A percentile compares a stretch with the other conserved stretches of the same genome.
These are phyloP conservation scores for Pascua sp. DNA, from an alignment of 1,284 basidiomycete species.

Conservation along the genomic window DNA sequence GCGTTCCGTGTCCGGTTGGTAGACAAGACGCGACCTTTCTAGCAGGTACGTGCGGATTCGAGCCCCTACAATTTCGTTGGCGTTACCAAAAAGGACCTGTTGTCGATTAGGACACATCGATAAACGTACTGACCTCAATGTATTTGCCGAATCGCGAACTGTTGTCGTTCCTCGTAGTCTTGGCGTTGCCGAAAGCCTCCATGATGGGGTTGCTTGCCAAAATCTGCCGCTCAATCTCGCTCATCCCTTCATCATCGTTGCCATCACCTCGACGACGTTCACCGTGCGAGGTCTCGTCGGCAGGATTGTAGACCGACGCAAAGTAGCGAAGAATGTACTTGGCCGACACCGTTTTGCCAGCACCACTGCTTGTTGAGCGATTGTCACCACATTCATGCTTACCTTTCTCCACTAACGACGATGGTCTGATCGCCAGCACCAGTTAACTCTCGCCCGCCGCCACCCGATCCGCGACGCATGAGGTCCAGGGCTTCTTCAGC, in stretches of 20 bases:
- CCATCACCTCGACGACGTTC: slow-evolving; percentile 23
- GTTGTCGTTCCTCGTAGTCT: slow-evolving; percentile 98
- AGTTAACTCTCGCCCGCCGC: slow-evolving; percentile 67
- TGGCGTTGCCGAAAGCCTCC: slow-evolving; percentile 98
- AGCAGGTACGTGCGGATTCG: slow-evolving; percentile 96
- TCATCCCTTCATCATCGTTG: slow-evolving; percentile 57
- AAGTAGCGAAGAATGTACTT: slow-evolving; percentile 99
- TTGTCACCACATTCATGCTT: slow-evolving; percentile 29
- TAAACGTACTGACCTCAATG: slow-evolving; percentile 70
- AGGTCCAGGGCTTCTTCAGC: slow-evolving; percentile 98
- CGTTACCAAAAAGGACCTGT: slow-evolving; percentile 92
- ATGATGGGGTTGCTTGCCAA: slow-evolving; percentile 98
- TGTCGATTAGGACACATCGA: not conserved
- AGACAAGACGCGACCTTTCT: slow-evolving; percentile 94
- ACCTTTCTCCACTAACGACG: slow-evolving; percentile 98
- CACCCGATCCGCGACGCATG: slow-evolving; percentile 60
- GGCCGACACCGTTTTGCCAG: slow-evolving; percentile 98
- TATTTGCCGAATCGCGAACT: slow-evolving; percentile 99
- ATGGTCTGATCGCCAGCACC: slow-evolving; percentile 82
- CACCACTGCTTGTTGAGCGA: slow-evolving; percentile 63
- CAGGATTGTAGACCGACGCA: slow-evolving; percentile 90
- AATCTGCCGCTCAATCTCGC: slow-evolving; percentile 94
- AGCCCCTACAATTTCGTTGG: slow-evolving; percentile 94
- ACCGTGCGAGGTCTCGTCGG: slow-evolving; percentile 49
- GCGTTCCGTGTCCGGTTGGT: slow-evolving; percentile 92